Evolutionary conservation across 2,329 filamentous ascomycete genomes (phyloP).

Genomic region (Fusarium sp.): DNA sequence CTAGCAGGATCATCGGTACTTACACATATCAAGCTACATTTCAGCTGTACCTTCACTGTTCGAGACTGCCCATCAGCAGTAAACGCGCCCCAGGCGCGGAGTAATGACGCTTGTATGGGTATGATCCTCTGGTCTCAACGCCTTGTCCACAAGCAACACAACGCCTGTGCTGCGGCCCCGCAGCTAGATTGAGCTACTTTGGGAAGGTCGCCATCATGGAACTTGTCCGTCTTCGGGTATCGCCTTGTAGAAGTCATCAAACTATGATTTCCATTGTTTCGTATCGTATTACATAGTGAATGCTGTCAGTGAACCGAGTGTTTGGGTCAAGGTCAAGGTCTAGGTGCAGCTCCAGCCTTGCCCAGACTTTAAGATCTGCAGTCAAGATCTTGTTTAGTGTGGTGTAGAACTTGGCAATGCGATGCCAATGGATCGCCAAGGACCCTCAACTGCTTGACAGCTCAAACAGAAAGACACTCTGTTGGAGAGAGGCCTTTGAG

Average conservation of each 20-base stretch:
- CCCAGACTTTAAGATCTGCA: constrained; percentile 42
- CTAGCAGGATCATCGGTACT: background rate
- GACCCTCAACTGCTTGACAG: constrained; percentile 8
- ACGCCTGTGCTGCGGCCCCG: constrained; percentile 9
- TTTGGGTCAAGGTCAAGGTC: constrained; percentile 13
- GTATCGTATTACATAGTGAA: constrained; percentile 1
- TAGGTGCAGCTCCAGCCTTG: constrained; percentile 13
- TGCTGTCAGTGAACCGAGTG: constrained; percentile 24
- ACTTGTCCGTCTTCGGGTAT: constrained; percentile 5
- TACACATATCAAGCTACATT: constrained; percentile 1
- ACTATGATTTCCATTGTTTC: background rate
- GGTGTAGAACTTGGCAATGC: constrained; percentile 40
- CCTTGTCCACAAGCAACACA: constrained; percentile 24
- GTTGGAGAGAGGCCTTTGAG: constrained; percentile 8
- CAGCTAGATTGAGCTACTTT: constrained; percentile 40
- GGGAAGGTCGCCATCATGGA: constrained; percentile 42
- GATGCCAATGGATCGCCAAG: constrained; percentile 32
- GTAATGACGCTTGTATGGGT: constrained; percentile 19
- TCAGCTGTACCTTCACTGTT: constrained; percentile 17
- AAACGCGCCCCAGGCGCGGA: constrained; percentile 29
- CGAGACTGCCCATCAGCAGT: background rate
- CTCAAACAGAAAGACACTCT: background rate
- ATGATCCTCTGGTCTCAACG: constrained; percentile 13
- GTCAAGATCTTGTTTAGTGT: constrained; percentile 13
- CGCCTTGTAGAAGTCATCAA: constrained; percentile 13